phyloP scores from a whole-genome alignment of 805 yeast species.

The Kuraishia cidri region DNA sequence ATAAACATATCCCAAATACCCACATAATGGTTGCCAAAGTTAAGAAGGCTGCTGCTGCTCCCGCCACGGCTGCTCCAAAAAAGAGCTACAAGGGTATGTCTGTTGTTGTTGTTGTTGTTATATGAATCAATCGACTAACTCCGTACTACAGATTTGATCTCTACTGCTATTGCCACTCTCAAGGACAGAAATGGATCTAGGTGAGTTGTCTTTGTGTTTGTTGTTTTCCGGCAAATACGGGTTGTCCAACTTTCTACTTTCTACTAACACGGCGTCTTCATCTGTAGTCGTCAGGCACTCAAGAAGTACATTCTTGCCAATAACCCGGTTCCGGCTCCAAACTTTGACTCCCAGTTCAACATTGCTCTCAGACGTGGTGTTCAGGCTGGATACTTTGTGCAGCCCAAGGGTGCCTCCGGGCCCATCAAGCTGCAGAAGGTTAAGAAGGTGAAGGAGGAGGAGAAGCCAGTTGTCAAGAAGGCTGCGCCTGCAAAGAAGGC shows the following conservation, averaged over 20 bases:
- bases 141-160: constrained; percentile 40
- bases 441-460: constrained; percentile 22
- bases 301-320: constrained; percentile 72
- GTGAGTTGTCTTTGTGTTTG: constrained; percentile 26
- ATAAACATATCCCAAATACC: too few relatives aligned
- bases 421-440: constrained; percentile 60
- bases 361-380: constrained; percentile 77
- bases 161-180: constrained; percentile 58
- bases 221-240: too few relatives aligned
- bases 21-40: too few relatives aligned
- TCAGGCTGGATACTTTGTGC: constrained; percentile 62
- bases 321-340: constrained; percentile 47
- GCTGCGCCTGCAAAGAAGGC: constrained; percentile 18
- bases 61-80: too few relatives aligned
- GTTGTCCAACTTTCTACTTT: too few relatives aligned
- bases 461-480: constrained; percentile 16
- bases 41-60: too few relatives aligned
- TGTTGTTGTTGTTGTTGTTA: neutral
- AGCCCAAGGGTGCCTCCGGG: constrained; percentile 89
- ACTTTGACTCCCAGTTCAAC: constrained; percentile 72
- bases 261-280: too few relatives aligned
- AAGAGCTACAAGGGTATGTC: neutral
- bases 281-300: constrained; percentile 76
- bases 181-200: constrained; percentile 77
- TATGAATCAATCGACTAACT: neutral